Evolutionary conservation across 163 green algal species (phyloP).

Genomic region (Smithsoniella earleae): DNA sequence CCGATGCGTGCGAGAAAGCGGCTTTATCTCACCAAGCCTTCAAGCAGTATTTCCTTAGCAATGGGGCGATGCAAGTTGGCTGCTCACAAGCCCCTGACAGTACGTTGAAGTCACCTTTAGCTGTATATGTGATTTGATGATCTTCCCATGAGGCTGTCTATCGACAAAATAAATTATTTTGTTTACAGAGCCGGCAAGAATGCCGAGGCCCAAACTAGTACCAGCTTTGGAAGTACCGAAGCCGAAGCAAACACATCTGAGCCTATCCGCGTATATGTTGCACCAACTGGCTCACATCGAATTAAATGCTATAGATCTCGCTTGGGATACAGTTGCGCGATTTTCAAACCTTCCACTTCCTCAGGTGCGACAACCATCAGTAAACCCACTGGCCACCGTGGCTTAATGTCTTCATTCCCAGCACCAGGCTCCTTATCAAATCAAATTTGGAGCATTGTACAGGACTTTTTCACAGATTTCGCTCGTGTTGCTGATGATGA

Average conservation of each 20-base stretch:
- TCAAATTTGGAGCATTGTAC: too few relatives aligned
- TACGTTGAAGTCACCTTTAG: background rate
- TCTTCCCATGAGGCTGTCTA: background rate
- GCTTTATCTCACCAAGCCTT: constrained; percentile 55
- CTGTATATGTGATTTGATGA: background rate
- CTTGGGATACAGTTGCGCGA: constrained; percentile 78
- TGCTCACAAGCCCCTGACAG: background rate
- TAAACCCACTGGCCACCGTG: too few relatives aligned
- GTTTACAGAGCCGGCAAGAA: background rate
- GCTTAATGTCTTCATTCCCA: too few relatives aligned
- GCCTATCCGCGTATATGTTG: constrained; percentile 61
- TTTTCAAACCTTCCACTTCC: constrained; percentile 57
- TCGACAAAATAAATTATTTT: background rate
- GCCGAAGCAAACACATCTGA: constrained; percentile 43
- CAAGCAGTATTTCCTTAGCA: constrained; percentile 38
- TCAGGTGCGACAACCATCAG: too few relatives aligned
- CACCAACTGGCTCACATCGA: constrained; percentile 69
- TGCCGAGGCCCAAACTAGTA: background rate
- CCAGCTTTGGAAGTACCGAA: constrained; percentile 7
- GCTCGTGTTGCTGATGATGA: constrained; percentile 86
- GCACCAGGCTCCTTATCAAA: too few relatives aligned
- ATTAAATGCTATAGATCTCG: constrained; percentile 84
- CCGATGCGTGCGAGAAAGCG: constrained; percentile 53
- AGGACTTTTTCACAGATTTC: constrained; percentile 67
- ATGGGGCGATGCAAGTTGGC: constrained; percentile 41